Conservation (phyloP, 2,329 filamentous ascomycete species). For the Xylariomycetidae sp. region DNA sequence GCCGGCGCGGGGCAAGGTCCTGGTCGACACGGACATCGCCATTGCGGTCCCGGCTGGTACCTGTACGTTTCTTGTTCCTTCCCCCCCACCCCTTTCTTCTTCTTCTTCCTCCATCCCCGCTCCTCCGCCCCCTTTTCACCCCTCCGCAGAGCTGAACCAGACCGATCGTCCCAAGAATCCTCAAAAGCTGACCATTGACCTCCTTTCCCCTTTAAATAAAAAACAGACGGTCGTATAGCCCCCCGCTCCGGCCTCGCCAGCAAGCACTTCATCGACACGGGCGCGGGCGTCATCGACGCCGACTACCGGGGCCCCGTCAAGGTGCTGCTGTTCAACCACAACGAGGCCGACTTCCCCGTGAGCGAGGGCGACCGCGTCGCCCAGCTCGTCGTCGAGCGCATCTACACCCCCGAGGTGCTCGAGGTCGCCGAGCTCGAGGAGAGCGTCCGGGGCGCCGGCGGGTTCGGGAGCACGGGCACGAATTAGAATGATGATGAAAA, state of each 20-base stretch:
- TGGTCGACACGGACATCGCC: constrained; percentile 87
- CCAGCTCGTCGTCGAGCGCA: constrained; percentile 89
- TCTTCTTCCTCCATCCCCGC: constrained; percentile 1
- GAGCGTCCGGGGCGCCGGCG: constrained; percentile 84
- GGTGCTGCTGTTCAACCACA: constrained; percentile 91
- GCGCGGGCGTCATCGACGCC: constrained; percentile 94
- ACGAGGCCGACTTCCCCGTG: constrained; percentile 74
- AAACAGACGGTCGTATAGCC: constrained; percentile 77
- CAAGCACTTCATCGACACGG: constrained; percentile 95
- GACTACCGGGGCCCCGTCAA: constrained; percentile 95
- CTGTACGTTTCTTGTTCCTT: constrained; percentile 54
- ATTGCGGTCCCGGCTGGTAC: constrained; percentile 89
- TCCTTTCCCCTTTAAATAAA: too few relatives aligned
- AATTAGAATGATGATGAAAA: constrained; percentile 13
- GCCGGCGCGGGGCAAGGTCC: constrained; percentile 74
- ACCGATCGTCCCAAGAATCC: constrained; percentile 3
- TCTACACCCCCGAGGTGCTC: constrained; percentile 87
- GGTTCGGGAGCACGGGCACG: constrained; percentile 81
- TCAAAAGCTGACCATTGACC: too few relatives aligned
- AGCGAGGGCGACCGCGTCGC: constrained; percentile 86
- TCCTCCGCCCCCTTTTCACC: neutral
- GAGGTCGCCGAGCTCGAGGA: constrained; percentile 85
- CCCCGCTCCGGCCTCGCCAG: constrained; percentile 85
- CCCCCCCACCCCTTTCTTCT: constrained; percentile 5
- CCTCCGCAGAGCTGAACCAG: constrained; percentile 3